Evolutionary conservation across 176 grass and related monocot species (phyloP), one percentile per base, ranked within the genome.

Genomic region (Oryza nivara): DNA sequence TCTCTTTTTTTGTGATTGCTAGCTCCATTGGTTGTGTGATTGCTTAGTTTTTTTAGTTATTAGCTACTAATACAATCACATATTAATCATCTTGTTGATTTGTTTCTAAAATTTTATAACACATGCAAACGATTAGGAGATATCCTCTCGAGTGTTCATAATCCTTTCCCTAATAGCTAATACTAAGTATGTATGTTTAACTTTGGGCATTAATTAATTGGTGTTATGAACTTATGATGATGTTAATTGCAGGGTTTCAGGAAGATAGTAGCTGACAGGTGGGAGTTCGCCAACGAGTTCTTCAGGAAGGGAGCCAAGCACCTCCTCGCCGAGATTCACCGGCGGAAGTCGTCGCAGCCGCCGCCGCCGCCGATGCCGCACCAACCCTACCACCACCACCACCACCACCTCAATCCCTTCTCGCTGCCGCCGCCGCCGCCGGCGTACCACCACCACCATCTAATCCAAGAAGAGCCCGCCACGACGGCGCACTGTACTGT

Each of bases 241-340:
- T 34, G 0, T 67, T 63, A 47, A n/a, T 13, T 88, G n/a, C 87
- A 98, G 95, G 95, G 95, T 16, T 98, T 98, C 75, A 98, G 91
- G 90, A 98, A 98, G 89, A 98, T 92, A 41, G 92, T 93, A 20
- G 87, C 95, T 30, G 95, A 98, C 77, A 93, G 91, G 66, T 98
- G 95, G 95, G 95, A 98, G 88, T 98, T 98, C 67, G 91, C 92
- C 78, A 98, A 98, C 78, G 92, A 98, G 80, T 93, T 93, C 70
- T 98, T 98, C 91, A 93, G 91, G 68, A 98, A 93, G 84, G 95
- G 95, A 70, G 89, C 87, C 3, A 98, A 98, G 77, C 91, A 98
- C 74, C 84, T 98, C 51, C 95, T 98, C 51, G 88, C 80, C 70
- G 92, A 98, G 82, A 98, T 98, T 85, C 91, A 93, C 83, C 84